Percentiles rank a stretch among this genome's conserved stretches.
phyloP scores from a whole-genome alignment of 2,329 filamentous ascomycete species.

The Emergomyces pasteurianus region DNA sequence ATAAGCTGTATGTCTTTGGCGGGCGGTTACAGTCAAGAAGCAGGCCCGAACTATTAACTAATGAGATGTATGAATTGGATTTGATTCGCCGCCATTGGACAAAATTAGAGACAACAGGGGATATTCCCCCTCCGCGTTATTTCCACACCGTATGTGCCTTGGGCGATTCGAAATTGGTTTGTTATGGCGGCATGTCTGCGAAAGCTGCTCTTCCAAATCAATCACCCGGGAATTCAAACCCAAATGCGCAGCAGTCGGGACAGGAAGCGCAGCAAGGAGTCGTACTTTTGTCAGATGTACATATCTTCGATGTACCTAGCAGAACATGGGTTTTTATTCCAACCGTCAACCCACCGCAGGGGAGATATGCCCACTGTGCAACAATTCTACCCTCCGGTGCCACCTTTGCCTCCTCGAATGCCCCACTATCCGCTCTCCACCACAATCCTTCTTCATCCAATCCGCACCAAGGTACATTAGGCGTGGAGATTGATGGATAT shows the following conservation, averaged over 20 bases:
- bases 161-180: slow-evolving; percentile 91
- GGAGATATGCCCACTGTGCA: slow-evolving; percentile 92
- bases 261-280: slow-evolving; percentile 69
- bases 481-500: slow-evolving; percentile 76
- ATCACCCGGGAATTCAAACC: slow-evolving; percentile 30
- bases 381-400: slow-evolving; percentile 82
- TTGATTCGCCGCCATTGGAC: slow-evolving; percentile 87
- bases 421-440: slow-evolving; percentile 74
- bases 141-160: slow-evolving; percentile 93
- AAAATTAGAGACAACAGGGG: slow-evolving; percentile 71
- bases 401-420: slow-evolving; percentile 70
- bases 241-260: slow-evolving; percentile 27
- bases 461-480: slow-evolving; percentile 76
- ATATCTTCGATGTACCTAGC: slow-evolving; percentile 80
- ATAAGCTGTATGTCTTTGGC: slow-evolving; percentile 95
- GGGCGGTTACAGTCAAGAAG: slow-evolving; percentile 77
- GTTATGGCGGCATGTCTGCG: slow-evolving; percentile 96
- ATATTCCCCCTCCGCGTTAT: slow-evolving; percentile 81
- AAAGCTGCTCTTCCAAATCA: slow-evolving; percentile 39
- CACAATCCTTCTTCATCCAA: slow-evolving; percentile 76
- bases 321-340: slow-evolving; percentile 76
- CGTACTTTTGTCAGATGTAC: slow-evolving; percentile 94
- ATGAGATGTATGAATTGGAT: slow-evolving; percentile 87
- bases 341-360: slow-evolving; percentile 72
- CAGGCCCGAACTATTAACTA: slow-evolving; percentile 63